Conservation (phyloP, 2,329 filamentous ascomycete species). For the Fusarium multiceps region DNA sequence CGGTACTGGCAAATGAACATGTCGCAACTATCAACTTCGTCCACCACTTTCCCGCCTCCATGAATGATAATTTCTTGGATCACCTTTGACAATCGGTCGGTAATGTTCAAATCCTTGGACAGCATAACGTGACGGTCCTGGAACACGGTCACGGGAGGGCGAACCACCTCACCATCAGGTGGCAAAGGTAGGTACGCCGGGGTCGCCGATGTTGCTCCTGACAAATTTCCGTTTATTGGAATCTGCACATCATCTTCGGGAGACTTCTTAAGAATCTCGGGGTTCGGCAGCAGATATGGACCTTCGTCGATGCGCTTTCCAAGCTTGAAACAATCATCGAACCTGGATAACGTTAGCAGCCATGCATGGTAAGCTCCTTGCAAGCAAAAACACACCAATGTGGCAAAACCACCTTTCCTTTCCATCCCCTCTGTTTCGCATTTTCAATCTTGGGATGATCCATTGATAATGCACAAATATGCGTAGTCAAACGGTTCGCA, state of each 20-base stretch:
- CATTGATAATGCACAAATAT: conserved; percentile 84
- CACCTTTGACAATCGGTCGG: conserved; percentile 71
- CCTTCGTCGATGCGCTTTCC: conserved; percentile 89
- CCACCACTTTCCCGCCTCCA: conserved; percentile 77
- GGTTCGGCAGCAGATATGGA: conserved; percentile 87
- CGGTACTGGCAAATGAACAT: conserved; percentile 91
- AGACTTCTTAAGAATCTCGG: conserved; percentile 77
- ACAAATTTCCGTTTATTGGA: conserved; percentile 69
- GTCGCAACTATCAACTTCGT: conserved; percentile 75
- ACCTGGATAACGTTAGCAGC: conserved; percentile 65
- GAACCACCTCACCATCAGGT: conserved; percentile 55
- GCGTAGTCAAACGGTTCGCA: conserved; percentile 81
- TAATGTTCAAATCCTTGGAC: conserved; percentile 78
- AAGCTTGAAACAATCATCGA: conserved; percentile 94
- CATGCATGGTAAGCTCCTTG: neutral
- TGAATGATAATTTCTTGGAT: conserved; percentile 76
- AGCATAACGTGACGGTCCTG: conserved; percentile 81
- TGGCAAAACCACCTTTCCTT: conserved; percentile 86
- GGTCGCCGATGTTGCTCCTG: conserved; percentile 70
- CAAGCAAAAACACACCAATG: conserved; percentile 74
- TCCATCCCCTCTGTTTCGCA: conserved; percentile 72
- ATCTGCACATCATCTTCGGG: conserved; percentile 67
- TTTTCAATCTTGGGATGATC: conserved; percentile 77
- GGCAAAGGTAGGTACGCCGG: conserved; percentile 58
- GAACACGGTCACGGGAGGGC: conserved; percentile 77